Evolutionary conservation across 2,329 filamentous ascomycete species (phyloP), one percentile per base, ranked within the genome.

Genomic region (Botrytis pseudocinerea): DNA sequence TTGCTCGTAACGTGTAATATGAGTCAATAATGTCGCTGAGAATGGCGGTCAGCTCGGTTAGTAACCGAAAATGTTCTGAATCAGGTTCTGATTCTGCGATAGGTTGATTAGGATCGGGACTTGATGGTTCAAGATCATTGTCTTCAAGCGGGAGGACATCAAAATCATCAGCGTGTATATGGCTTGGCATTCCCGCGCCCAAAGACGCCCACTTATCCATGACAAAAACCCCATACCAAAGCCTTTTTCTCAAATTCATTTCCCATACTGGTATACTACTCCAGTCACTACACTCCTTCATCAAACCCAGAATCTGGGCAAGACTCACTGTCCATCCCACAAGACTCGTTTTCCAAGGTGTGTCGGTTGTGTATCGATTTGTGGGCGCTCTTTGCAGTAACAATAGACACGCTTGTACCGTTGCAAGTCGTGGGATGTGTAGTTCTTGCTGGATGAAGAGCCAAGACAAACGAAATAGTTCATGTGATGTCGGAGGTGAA

Each of bases 161-260:
- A 44, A 76, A 78, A 68, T 81, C 80, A 25, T 80, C 79, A 14
- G 40, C 63, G 32, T 75, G 77, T 54, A 82, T 78, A 61, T 81
- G 80, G 64, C 77, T 79, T 6, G 80, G 80, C 80, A 80, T 81
- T 3, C 81, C 81, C 10, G 80, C 79, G 9, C 79, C 78, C 20
- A 82, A 74, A 18, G 80, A 79, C 1, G 80, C 78, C 81, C 80
- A 82, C 70, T 82, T 82, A 48, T 82, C 81, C 77, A 80, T 80
- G 6, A 81, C 77, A 71, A 79, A 80, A 20, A 80, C 75, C 3
- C 77, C 77, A 69, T 79, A 80, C 80, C 80, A 82, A 1, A 82
- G 73, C 14, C 81, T 77, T 73, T 80, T 80, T 18, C 81, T 76
- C 1, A 82, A 73, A 8, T 73, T 75, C 40, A 79, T 79, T 72